These are phyloP conservation scores for Metrosideros polymorpha DNA, from an alignment of 441 rosid genomes.

Conservation along the genomic window DNA sequence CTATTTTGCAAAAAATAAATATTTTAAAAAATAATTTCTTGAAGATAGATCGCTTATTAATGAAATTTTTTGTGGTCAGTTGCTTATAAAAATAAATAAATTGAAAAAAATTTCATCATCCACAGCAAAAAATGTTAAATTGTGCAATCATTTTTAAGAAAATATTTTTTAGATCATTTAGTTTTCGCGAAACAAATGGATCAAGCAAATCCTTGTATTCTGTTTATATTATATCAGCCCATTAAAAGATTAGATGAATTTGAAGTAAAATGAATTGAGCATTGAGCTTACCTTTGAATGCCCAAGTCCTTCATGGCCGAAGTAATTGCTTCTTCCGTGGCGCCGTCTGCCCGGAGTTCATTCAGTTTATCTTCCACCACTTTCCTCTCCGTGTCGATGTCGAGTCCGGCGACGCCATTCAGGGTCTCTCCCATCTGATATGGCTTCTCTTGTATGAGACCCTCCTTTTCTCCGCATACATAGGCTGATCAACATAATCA, in stretches of 20 bases:
- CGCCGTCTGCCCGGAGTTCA: neutral
- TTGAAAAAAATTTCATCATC: too few species aligned
- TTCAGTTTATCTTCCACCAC: neutral
- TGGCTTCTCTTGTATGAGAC: conserved; percentile 48
- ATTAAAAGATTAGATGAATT: neutral
- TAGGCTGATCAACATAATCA: conserved; percentile 35
- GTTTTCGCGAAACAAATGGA: neutral
- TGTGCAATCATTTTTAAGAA: neutral
- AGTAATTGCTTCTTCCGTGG: neutral
- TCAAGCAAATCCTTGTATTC: neutral
- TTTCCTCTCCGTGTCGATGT: conserved; percentile 41
- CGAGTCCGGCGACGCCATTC: conserved; percentile 41
- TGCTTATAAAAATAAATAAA: too few species aligned
- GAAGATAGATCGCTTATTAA: too few species aligned
- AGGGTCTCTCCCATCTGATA: conserved; percentile 54
- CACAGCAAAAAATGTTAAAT: too few species aligned
- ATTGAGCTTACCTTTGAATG: neutral
- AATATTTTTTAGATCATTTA: rapidly evolving
- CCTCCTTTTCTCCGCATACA: conserved; percentile 62
- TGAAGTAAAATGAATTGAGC: neutral
- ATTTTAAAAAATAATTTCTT: neutral
- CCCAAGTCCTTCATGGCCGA: neutral
- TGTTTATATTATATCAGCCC: neutral
- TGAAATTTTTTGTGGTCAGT: too few species aligned
- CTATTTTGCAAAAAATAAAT: neutral